These are phyloP conservation scores for Epichloe festucae DNA, from an alignment of 2,329 filamentous ascomycete species.

Conservation along the genomic window DNA sequence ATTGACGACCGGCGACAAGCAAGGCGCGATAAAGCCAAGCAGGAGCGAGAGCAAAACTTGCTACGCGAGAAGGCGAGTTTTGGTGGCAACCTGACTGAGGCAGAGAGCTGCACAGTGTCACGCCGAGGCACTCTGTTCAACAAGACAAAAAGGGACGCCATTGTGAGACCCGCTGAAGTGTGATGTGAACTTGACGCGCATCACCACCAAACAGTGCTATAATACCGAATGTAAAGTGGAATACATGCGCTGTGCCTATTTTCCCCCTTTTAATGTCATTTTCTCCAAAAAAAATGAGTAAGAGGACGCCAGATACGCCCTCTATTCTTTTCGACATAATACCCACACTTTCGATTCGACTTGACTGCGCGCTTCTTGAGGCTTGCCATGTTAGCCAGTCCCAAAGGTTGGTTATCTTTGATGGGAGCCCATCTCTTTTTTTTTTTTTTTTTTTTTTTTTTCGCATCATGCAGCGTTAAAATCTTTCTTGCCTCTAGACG, in stretches of 20 bases:
- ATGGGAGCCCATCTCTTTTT: no score
- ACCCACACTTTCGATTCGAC: not conserved
- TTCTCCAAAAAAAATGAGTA: not conserved
- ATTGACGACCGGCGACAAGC: constrained; percentile 67
- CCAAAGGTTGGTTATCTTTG: no score
- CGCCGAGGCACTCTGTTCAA: constrained; percentile 35
- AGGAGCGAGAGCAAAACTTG: constrained; percentile 21
- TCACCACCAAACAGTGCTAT: no score
- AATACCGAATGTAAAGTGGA: no score
- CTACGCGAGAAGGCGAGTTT: constrained; percentile 14
- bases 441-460: no score
- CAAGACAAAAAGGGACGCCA: constrained; percentile 24
- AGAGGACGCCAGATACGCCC: not conserved
- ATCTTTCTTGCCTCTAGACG: no score
- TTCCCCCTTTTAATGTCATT: not conserved
- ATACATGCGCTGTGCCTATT: not conserved
- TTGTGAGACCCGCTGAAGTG: constrained; percentile 8
- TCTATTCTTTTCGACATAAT: not conserved
- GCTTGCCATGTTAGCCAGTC: no score
- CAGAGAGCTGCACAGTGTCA: constrained; percentile 14
- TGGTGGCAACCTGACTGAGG: constrained; percentile 20
- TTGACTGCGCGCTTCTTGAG: no score
- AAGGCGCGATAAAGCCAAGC: constrained; percentile 42
- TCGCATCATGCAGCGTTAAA: no score
- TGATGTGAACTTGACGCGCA: not conserved